A percentile compares a stretch with the other conserved stretches of the same genome.
Conservation (phyloP, 1,284 basidiomycete species). For the Wolfiporia cocos region DNA sequence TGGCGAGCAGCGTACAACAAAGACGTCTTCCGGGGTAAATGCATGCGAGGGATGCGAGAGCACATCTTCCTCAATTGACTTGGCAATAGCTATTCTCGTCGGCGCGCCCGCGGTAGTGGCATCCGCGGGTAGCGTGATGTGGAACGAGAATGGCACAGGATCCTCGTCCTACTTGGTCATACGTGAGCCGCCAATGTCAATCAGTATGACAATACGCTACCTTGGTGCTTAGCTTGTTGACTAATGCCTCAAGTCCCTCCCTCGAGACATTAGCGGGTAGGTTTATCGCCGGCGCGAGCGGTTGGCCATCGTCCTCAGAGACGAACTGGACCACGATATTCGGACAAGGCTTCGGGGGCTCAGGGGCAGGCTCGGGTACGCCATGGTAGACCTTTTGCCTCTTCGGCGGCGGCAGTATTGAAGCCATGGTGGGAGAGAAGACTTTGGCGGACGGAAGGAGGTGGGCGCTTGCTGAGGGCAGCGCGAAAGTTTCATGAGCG, state of each 20-base stretch:
- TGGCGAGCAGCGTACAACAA: conserved; percentile 85
- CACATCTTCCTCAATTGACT: conserved; percentile 77
- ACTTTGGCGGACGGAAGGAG: conserved; percentile 5
- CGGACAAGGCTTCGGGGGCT: conserved; percentile 46
- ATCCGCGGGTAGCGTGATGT: conserved; percentile 65
- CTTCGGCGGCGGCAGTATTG: conserved; percentile 81
- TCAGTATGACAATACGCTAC: conserved; percentile 30
- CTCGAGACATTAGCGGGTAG: conserved; percentile 84
- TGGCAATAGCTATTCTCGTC: conserved; percentile 73
- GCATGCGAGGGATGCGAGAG: conserved; percentile 63
- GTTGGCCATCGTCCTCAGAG: conserved; percentile 75
- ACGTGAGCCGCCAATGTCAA: background rate
- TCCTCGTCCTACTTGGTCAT: conserved; percentile 60
- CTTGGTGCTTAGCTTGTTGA: conserved; percentile 78
- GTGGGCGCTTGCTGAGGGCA: background rate
- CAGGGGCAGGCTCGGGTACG: conserved; percentile 55
- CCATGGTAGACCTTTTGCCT: conserved; percentile 78
- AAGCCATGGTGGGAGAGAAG: conserved; percentile 64
- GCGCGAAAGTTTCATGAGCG: conserved; percentile 2
- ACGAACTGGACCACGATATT: conserved; percentile 89
- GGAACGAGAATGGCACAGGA: conserved; percentile 86
- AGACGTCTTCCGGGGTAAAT: conserved; percentile 83
- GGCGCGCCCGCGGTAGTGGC: conserved; percentile 49
- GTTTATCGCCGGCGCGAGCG: conserved; percentile 82
- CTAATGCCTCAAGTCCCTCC: conserved; percentile 77